Base-by-base conservation (phyloP, 768 basidiomycete genomes). In the Kwoniella shandongensis region DNA sequence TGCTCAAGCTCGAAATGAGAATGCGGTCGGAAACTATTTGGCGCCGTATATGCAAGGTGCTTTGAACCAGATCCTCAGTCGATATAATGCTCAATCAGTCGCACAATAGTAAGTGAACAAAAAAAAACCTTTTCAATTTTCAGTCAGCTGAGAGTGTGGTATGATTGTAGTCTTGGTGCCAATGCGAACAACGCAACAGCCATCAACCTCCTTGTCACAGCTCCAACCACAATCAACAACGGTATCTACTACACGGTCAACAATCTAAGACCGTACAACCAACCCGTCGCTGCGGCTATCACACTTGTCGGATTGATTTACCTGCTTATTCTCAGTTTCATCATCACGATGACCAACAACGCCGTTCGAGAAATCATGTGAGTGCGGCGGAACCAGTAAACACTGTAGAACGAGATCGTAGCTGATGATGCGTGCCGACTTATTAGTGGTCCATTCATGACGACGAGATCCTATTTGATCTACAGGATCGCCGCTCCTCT, bases 1-100 rank as follows among this genome's bases (percentile, higher is more conserved):
- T 62, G 61, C 75, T n/a, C 80, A 81, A 62, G 80, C 78, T 12
- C 71, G 81, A 15, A 75, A 80, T 42, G 81, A 81, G 63, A 74
- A 75, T 15, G 80, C 80, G 1, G 65, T 75, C 8, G 76, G 74
- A 8, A 79, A 67, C 54, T 81, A 76, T 57, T 63, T 81, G 50
- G 62, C 79, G 17, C 80, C 80, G 5, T 70, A 76, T 36, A 72
- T 77, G 11, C 71, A 68, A 25, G 41, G 50, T 12, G 61, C 62
- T 3, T 27, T 76, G 25, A 48, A 48, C 12, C 18, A 35, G 30
- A 61, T 70, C 26, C 52, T 60, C 4, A 63, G 58, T n/a, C 51
- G 59, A 39, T 62, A 46, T 23, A 60, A 60, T 23, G 69, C 64
- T 11, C 51, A 61, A 48, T 57, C 58, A 13, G 63, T 51, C 3